phyloP scores from a whole-genome alignment of 257 asterid genomes.

The Paulownia fortunei region DNA sequence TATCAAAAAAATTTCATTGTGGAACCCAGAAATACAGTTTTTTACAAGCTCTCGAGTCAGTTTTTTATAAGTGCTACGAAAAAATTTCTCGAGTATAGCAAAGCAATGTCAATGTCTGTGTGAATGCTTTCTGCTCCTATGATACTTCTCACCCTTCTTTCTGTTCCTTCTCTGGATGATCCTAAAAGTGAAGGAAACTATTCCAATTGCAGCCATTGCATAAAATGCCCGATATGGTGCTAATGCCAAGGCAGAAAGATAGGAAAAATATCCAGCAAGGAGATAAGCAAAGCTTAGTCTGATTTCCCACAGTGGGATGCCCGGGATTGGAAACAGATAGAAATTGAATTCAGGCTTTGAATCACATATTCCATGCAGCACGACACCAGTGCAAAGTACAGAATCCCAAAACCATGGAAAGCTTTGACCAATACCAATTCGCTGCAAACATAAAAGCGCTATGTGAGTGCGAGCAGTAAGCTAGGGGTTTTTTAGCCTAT shows the following conservation, averaged over 20 bases:
- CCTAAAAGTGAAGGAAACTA: slow-evolving; percentile 70
- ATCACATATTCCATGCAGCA: slow-evolving; percentile 82
- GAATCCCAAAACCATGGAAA: slow-evolving; percentile 86
- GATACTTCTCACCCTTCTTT: slow-evolving; percentile 61
- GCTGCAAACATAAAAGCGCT: slow-evolving; percentile 53
- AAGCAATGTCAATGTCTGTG: slow-evolving; percentile 66
- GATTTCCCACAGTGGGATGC: slow-evolving; percentile 63
- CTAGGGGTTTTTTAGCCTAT: background rate
- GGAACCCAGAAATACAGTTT: slow-evolving; percentile 13
- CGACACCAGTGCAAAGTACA: slow-evolving; percentile 68
- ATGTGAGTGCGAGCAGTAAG: slow-evolving; percentile 4
- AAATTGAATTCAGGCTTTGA: slow-evolving; percentile 83
- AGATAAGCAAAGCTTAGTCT: slow-evolving; percentile 80
- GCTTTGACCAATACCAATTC: slow-evolving; percentile 65
- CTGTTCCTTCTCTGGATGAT: slow-evolving; percentile 64
- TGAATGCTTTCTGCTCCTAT: slow-evolving; percentile 74
- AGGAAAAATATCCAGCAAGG: slow-evolving; percentile 73
- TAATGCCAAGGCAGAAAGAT: slow-evolving; percentile 70
- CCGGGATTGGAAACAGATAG: slow-evolving; percentile 67
- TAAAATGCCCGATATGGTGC: slow-evolving; percentile 78
- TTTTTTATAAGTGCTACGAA: slow-evolving; percentile 8
- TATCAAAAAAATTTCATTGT: slow-evolving; percentile 18
- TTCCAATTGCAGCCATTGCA: slow-evolving; percentile 78
- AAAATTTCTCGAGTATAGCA: background rate
- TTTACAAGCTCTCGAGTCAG: slow-evolving; percentile 27